Evolutionary conservation across 2,329 filamentous ascomycete genomes (phyloP), one percentile per base, ranked within the genome.

Genomic region (Mycosphaerelloides madeirae): DNA sequence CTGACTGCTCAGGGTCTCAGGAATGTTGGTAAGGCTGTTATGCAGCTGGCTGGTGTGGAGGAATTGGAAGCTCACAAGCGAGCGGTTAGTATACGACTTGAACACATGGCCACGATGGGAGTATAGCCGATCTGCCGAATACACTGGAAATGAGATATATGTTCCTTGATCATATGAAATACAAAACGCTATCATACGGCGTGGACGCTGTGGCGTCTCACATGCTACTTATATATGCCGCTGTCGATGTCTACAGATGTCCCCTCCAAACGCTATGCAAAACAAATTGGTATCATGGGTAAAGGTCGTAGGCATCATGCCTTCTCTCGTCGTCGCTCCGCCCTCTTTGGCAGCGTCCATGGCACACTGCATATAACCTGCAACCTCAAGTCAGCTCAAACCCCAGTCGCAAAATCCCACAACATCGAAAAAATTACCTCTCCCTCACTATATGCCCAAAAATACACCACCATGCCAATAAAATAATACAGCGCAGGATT

Each of bases 391-490:
- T 33, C 31, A 33, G 31, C 11, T 20, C 7, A 15, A 33, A 6
- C n/a, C 16, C 7, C 31, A 15, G 6, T 6, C 31, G n/a, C n/a
- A 15, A 7, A 15, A 14, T 15, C 7, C n/a, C 13, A 33, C 7
- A 14, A 15, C 31, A 14, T 14, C 12, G 19, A 47, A 84, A n/a
- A 25, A 25, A 25, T 64, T 69, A 95, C 90, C 83, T 98, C 93
- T 68, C 93, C 93, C 68, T 98, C 91, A 60, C 85, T 93, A 61
- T 94, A 97, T 1, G 87, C 93, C 90, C 90, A 96, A 60, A 97
- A 95, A 68, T 97, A 98, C 12, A 93, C 83, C 6, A 73, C 75
- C 71, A 94, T 83, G 15, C 84, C 91, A 50, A 96, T 79, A 19
- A 94, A 65, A 65, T 97, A 96, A 71, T 97, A 98, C 41, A 97